Percentiles rank a stretch among this genome's conserved stretches.
Evolutionary conservation across 768 basidiomycete genomes (phyloP).

Genomic region (Tulasnella sp.): DNA sequence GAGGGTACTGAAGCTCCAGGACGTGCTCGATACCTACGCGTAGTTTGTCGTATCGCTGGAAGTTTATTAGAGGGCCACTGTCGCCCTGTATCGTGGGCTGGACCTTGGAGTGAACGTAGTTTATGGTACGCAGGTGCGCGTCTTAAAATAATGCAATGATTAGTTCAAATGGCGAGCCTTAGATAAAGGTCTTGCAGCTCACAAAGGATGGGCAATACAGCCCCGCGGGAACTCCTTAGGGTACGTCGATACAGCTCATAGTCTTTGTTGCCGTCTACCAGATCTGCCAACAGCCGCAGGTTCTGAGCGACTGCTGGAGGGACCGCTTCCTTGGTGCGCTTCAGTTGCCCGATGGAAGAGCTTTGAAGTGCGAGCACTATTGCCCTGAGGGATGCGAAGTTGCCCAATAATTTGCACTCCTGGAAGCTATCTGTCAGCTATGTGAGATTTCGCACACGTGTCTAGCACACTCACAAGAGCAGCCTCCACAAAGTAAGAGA

Average conservation of each 20-base stretch:
- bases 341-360: not conserved
- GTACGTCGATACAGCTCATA: not conserved
- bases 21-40: not conserved
- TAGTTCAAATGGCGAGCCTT: not conserved
- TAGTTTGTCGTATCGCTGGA: slow-evolving; percentile 5
- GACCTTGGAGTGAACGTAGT: not conserved
- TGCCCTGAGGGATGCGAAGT: not conserved
- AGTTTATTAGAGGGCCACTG: slow-evolving; percentile 1
- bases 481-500: not conserved
- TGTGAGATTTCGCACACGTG: not conserved
- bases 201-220: slow-evolving; percentile 2
- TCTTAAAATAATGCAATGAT: not conserved
- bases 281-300: not conserved
- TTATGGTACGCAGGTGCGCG: slow-evolving; percentile 2
- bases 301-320: not conserved
- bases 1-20: not conserved
- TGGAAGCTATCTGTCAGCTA: not conserved
- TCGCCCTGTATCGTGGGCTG: not conserved
- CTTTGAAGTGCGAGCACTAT: not conserved
- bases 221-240: not conserved
- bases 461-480: not conserved
- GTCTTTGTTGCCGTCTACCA: slow-evolving; percentile 2
- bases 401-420: not conserved
- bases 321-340: not conserved
- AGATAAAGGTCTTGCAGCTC: not conserved